Evolutionary conservation across 1,284 basidiomycete species (phyloP).

Genomic region (Ceratobasidium sp.): DNA sequence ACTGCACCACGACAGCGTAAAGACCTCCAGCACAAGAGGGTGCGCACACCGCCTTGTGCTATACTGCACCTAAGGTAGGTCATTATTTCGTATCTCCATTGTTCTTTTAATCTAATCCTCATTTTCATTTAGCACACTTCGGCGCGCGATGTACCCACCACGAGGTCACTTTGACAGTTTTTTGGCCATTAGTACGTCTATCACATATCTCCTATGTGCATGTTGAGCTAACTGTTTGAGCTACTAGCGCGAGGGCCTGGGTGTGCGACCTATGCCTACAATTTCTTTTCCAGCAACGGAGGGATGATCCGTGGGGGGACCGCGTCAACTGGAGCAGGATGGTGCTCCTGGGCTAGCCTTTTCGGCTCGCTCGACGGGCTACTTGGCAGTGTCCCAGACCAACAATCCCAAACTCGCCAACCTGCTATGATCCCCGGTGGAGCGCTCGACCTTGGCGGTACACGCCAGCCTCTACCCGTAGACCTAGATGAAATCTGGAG

Average conservation of each 20-base stretch:
- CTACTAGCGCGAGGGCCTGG: slow-evolving; percentile 86
- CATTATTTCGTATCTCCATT: too few species aligned
- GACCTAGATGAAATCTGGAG: slow-evolving; percentile 71
- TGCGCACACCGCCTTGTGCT: too few species aligned
- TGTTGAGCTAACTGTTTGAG: slow-evolving; percentile 88
- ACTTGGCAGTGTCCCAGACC: slow-evolving; percentile 45
- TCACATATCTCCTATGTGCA: slow-evolving; percentile 76
- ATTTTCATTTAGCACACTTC: slow-evolving; percentile 78
- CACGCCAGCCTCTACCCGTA: neutral
- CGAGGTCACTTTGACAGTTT: slow-evolving; percentile 81
- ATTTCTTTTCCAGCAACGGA: slow-evolving; percentile 66
- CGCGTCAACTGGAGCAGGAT: slow-evolving; percentile 46
- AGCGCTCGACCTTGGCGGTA: too few species aligned
- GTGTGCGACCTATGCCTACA: slow-evolving; percentile 85
- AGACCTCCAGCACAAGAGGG: too few species aligned
- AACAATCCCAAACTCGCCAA: too few species aligned
- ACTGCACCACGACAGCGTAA: too few species aligned
- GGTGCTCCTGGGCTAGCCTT: slow-evolving; percentile 60
- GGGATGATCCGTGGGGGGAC: slow-evolving; percentile 65
- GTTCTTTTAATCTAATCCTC: slow-evolving; percentile 77
- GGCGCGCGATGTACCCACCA: slow-evolving; percentile 70
- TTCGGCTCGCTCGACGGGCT: slow-evolving; percentile 63
- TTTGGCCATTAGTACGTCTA: slow-evolving; percentile 84
- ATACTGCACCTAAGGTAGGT: too few species aligned
- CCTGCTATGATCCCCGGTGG: too few species aligned